Evolutionary conservation across 2,329 filamentous ascomycete genomes (phyloP), one percentile per base, ranked within the genome.

Genomic region (Colletotrichum tropicale): DNA sequence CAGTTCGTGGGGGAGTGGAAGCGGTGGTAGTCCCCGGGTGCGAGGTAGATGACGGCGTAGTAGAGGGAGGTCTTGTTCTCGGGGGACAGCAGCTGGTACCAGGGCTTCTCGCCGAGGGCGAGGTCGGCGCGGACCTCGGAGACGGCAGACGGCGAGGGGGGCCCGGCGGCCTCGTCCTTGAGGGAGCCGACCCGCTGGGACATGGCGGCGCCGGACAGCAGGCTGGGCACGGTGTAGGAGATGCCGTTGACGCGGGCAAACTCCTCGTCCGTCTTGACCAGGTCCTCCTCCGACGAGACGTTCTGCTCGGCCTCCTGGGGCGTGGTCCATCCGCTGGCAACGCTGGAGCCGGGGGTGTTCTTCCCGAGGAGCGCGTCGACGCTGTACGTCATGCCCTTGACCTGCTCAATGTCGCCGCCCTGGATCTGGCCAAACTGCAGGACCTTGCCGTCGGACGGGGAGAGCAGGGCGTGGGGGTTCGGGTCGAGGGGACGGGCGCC

Each of bases 341-440:
- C 84, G 85, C 91, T 91, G 21, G 89, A 84, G 7, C 88, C 82
- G 48, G 90, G 90, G 8, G 89, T 91, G 76, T 88, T 88, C 78
- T 91, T 92, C 67, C 97, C 97, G 3, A 99, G 90, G 3, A 99
- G 90, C 9, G 97, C 96, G 83, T 99, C 97, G 70, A 99, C 91
- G 79, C 94, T 98, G 86, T 99, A 99, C 1, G 97, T 99, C 90
- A 99, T 97, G 76, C 97, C 97, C 86, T 99, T 99, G 78, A 99
- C 96, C 86, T 99, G 97, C 84, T 99, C 97, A 58, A 99, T 98
- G 81, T 98, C 95, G 64, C 96, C 96, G 80, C 96, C 93, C 81
- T 98, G 94, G 73, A 99, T 98, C 80, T 93, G 93, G 13, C 97
- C 97, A 80, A 96, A 98, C 81, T 98, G 96, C 30, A 99, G 91